Base-by-base conservation (phyloP, 2,329 filamentous ascomycete genomes). In the Pseudogymnoascus sp. region DNA sequence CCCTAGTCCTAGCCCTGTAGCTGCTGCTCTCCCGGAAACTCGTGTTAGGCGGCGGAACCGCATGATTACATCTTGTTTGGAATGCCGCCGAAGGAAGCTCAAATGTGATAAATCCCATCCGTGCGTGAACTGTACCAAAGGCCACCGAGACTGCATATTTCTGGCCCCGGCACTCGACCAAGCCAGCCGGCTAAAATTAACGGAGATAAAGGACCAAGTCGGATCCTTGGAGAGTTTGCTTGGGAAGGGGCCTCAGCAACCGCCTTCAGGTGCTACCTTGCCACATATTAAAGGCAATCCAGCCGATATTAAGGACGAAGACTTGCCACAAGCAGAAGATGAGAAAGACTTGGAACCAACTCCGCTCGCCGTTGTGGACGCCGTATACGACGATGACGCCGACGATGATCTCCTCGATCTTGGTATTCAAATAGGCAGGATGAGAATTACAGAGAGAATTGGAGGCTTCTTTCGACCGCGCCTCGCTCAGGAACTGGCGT, bases 151-250 rank as follows among this genome's bases (percentile, higher is more conserved):
- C 67, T 84, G 82, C 68, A 73, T 73, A 5, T 74, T 73, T 60
- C 61, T 74, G 28, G 71, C 70, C 16, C 71, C 71, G 11, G 69
- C 72, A 21, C 78, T 89, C n/a, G 89, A 91, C 73, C 82, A 88
- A 65, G 84, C 84, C 6, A 85, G 85, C 62, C 87, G 90, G 73
- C 80, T 87, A 68, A 87, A 86, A 69, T 79, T 92, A 62, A 88
- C 87, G 3, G 87, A 91, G 70, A 87, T 92, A 73, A 92, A 92
- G 75, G 89, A 92, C 73, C 88, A 88, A 74, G 89, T 91, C 74
- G 88, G 88, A 25, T 84, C 83, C 7, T 76, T 91, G 16, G 89
- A 91, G 75, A 80, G 85, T 62, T 83, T 86, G 63, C 78, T 91
- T 5, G 89, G 91, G 73, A 78, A 85, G 46, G 87, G 90, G 72